These are phyloP conservation scores for Ilex paraguariensis DNA, from an alignment of 305 asterid genomes.

Conservation along the genomic window DNA sequence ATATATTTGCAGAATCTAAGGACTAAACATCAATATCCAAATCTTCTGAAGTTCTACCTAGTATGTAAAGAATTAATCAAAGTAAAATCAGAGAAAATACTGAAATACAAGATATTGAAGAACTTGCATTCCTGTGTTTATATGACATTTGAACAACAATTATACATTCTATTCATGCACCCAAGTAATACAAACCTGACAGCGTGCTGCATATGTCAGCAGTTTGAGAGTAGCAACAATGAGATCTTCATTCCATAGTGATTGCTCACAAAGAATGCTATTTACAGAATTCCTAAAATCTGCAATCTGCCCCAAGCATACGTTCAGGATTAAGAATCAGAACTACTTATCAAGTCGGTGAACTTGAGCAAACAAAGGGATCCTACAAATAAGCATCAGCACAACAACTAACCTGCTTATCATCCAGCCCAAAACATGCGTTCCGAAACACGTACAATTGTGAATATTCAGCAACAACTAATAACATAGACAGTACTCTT, in stretches of 20 bases:
- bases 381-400: background rate
- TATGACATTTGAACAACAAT: too few relatives aligned
- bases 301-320: slow-evolving; percentile 49
- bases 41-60: too few relatives aligned
- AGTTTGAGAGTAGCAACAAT: slow-evolving; percentile 51
- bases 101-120: too few relatives aligned
- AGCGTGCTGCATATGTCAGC: slow-evolving; percentile 68
- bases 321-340: slow-evolving; percentile 13
- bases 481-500: slow-evolving; percentile 68
- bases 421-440: slow-evolving; percentile 76
- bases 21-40: too few relatives aligned
- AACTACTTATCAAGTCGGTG: background rate
- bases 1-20: too few relatives aligned
- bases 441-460: slow-evolving; percentile 45
- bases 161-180: background rate
- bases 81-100: too few relatives aligned
- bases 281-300: slow-evolving; percentile 51
- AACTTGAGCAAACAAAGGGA: background rate
- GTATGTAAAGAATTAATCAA: too few relatives aligned
- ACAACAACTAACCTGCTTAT: slow-evolving; percentile 57
- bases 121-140: too few relatives aligned
- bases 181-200: slow-evolving; percentile 53
- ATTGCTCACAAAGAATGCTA: slow-evolving; percentile 58
- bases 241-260: slow-evolving; percentile 60
- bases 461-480: slow-evolving; percentile 43